phyloP scores from a whole-genome alignment of 1,139 yeast species.

The Magnusiomyces ingens region DNA sequence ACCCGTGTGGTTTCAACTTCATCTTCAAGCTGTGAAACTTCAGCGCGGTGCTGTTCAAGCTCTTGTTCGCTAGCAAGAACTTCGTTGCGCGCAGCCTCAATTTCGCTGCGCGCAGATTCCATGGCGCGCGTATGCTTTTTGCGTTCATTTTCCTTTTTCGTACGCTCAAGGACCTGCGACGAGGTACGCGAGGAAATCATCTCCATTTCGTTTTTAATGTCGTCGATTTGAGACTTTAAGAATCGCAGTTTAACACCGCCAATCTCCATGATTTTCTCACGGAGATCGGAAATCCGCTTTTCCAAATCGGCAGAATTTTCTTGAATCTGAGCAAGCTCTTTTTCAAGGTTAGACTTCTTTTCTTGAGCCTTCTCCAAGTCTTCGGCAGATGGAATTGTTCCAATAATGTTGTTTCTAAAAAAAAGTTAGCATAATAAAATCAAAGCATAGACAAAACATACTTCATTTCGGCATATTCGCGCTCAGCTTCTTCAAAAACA shows the following conservation, averaged over 20 bases:
- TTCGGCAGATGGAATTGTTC: constrained; percentile 19
- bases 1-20: constrained; percentile 34
- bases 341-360: constrained; percentile 34
- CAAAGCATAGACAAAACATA: neutral
- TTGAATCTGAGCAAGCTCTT: constrained; percentile 42
- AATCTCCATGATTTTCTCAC: constrained; percentile 76
- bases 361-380: constrained; percentile 37
- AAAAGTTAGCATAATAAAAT: neutral
- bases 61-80: constrained; percentile 29
- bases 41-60: constrained; percentile 19
- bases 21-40: constrained; percentile 22
- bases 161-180: constrained; percentile 51
- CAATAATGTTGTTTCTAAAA: constrained; percentile 16
- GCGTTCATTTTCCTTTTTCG: constrained; percentile 63
- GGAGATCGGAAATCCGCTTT: constrained; percentile 49
- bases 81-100: constrained; percentile 29
- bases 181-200: constrained; percentile 54
- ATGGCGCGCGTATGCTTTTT: constrained; percentile 47
- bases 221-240: constrained; percentile 78
- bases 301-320: constrained; percentile 55
- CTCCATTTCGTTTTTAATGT: constrained; percentile 61
- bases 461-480: constrained; percentile 26
- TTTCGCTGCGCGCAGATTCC: constrained; percentile 37
- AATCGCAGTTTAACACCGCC: constrained; percentile 84
- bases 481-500: constrained; percentile 41